A percentile compares a stretch with the other conserved stretches of the same genome.
These are phyloP conservation scores for Acanthochlamys bracteata DNA, from an alignment of 106 monocot genomes.

Conservation along the genomic window DNA sequence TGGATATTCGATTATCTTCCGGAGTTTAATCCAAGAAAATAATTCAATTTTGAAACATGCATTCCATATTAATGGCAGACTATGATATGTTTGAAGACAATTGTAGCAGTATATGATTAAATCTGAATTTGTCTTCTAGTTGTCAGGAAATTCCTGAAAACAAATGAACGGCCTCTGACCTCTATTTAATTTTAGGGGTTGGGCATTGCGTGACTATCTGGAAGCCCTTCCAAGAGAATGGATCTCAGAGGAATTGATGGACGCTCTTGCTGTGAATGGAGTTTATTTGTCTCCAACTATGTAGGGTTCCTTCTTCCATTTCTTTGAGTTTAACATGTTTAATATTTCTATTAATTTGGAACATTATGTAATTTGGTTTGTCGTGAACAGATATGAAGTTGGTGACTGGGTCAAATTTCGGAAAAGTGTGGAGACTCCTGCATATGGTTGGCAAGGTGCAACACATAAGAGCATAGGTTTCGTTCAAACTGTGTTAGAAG, in stretches of 20 bases:
- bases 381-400: slow-evolving; percentile 64
- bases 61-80: too few relatives aligned
- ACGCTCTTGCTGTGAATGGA: slow-evolving; percentile 72
- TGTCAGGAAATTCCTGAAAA: too few relatives aligned
- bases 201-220: slow-evolving; percentile 83
- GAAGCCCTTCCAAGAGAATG: slow-evolving; percentile 93
- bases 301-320: slow-evolving; percentile 23
- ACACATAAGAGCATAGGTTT: slow-evolving; percentile 77
- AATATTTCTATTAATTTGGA: not conserved
- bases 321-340: not conserved
- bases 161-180: too few relatives aligned
- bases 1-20: too few relatives aligned
- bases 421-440: slow-evolving; percentile 49
- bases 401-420: slow-evolving; percentile 93
- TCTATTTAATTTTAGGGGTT: slow-evolving; percentile 54
- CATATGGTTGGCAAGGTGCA: slow-evolving; percentile 90
- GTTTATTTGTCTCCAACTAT: slow-evolving; percentile 86
- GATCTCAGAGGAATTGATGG: slow-evolving; percentile 98
- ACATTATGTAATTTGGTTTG: not conserved
- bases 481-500: slow-evolving; percentile 53
- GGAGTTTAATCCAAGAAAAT: too few relatives aligned
- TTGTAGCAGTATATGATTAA: too few relatives aligned
- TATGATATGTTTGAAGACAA: too few relatives aligned
- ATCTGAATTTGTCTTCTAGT: too few relatives aligned
- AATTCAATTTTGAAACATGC: too few relatives aligned